phyloP scores from a whole-genome alignment of 148 eudicot species.

The Fallopia convolvulus region DNA sequence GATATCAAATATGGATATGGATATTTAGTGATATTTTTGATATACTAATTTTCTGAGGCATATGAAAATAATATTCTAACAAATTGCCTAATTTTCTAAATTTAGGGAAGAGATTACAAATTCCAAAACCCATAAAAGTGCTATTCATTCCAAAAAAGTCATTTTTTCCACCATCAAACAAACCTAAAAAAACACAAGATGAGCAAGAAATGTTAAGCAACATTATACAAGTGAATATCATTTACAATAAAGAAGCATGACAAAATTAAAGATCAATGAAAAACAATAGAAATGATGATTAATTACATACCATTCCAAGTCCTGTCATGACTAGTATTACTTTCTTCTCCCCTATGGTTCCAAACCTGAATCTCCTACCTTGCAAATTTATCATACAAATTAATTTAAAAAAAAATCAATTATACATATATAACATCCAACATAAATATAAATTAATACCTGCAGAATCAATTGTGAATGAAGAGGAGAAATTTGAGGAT shows the following conservation, averaged over 20 bases:
- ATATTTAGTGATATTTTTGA: too few relatives aligned
- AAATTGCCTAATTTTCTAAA: too few relatives aligned
- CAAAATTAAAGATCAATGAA: background rate
- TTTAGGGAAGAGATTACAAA: too few relatives aligned
- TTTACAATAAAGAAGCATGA: background rate
- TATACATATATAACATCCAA: background rate
- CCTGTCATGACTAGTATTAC: slow-evolving; percentile 28
- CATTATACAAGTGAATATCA: too few relatives aligned
- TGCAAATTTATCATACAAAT: background rate
- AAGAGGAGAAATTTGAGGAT: background rate
- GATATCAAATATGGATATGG: too few relatives aligned
- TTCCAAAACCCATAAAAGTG: too few relatives aligned
- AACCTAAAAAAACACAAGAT: too few relatives aligned
- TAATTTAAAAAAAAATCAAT: background rate
- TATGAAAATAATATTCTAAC: too few relatives aligned
- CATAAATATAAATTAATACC: background rate
- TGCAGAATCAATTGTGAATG: background rate
- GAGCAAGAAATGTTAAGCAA: too few relatives aligned
- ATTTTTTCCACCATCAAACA: too few relatives aligned
- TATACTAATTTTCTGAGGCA: too few relatives aligned
- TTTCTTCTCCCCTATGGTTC: slow-evolving; percentile 22
- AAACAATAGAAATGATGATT: background rate
- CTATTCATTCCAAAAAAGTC: too few relatives aligned
- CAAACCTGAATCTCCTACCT: slow-evolving; percentile 45
- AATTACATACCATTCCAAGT: slow-evolving; percentile 21